Percentiles rank a stretch among this genome's conserved stretches.
phyloP scores from a whole-genome alignment of 2,329 filamentous ascomycete genomes.

The Fusarium neocosmosporiellum region DNA sequence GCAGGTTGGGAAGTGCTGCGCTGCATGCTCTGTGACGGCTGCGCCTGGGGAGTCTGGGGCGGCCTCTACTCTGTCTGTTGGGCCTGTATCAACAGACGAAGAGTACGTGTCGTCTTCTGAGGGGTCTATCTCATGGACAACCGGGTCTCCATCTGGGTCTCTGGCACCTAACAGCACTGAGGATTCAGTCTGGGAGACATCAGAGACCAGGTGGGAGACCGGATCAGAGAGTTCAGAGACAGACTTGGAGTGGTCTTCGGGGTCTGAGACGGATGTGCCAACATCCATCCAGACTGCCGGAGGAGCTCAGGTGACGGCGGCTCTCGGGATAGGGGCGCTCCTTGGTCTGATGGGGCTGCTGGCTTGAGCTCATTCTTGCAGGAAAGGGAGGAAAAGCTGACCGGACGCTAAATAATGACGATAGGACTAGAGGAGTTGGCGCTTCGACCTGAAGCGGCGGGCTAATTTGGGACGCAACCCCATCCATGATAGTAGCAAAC shows the following conservation, averaged over 20 bases:
- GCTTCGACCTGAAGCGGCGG: conserved; percentile 16
- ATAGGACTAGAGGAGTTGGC: conserved; percentile 14
- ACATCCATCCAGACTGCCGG: conserved; percentile 39
- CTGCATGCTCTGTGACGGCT: conserved; percentile 19
- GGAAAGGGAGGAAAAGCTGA: neutral
- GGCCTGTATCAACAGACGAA: conserved; percentile 17
- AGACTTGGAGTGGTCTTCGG: conserved; percentile 6
- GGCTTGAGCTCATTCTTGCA: conserved; percentile 23
- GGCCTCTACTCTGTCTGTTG: conserved; percentile 5
- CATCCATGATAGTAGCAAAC: conserved; percentile 24
- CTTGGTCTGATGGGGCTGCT: conserved; percentile 40
- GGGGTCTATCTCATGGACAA: conserved; percentile 13
- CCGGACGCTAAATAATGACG: conserved; percentile 16
- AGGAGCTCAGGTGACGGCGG: conserved; percentile 34
- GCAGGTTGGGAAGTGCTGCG: conserved; percentile 30
- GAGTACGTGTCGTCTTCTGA: conserved; percentile 28
- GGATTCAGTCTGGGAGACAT: conserved; percentile 1
- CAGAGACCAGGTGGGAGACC: neutral
- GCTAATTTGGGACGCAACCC: conserved; percentile 26
- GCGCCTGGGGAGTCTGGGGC: neutral
- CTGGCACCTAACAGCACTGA: neutral
- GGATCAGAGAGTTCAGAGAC: neutral
- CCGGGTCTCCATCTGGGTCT: conserved; percentile 8
- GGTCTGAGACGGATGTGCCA: conserved; percentile 13
- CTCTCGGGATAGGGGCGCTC: conserved; percentile 38